Evolutionary conservation across 495 filamentous ascomycete genomes (phyloP), one percentile per base, ranked within the genome.

Genomic region (Penicillium paxilli): DNA sequence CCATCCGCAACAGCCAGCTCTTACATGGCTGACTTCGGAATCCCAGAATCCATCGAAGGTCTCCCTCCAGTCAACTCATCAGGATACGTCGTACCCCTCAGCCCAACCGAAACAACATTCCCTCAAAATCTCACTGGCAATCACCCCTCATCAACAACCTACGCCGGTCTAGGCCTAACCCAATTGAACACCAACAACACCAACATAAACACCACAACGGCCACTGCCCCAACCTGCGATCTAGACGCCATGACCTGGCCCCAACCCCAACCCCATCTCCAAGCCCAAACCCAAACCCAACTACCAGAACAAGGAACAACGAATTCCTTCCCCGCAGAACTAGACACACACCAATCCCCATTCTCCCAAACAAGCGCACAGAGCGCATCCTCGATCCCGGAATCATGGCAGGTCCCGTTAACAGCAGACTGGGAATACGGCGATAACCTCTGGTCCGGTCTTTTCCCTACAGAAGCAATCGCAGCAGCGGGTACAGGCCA

Each of bases 41-140:
- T 72, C 44, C 70, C 73, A 5, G 60, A 73, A 45, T 23, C 51
- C 26, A 54, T 74, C 7, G 71, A 72, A 40, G 73, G 71, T 14
- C 51, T 76, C 0, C 71, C 71, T 5, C 68, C 60, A 0, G 55
- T 76, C 57, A 73, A 76, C 51, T 76, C 70, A 7, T 62, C 58
- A 1, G 73, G 73, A 26, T 76, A 76, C 50, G 65, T 76, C 40
- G 67, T 76, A 9, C 70, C 66, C 7, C 51, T 71, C n/a, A 68
- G 68, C 51, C 65, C 56, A 40, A 37, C 23, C 41, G 37, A 35
- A 28, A 51, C 47, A 21, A 20, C 21, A 2, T 21, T 9, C 17
- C 11, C 40, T 10, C 40, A 42, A 23, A 8, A 11, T 14, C 10
- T 9, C n/a, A 19, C 19, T 22, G 10, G 8, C 40, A 42, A 23